Evolutionary conservation across 2,329 filamentous ascomycete species (phyloP).

Genomic region (Colletotrichum phormii): DNA sequence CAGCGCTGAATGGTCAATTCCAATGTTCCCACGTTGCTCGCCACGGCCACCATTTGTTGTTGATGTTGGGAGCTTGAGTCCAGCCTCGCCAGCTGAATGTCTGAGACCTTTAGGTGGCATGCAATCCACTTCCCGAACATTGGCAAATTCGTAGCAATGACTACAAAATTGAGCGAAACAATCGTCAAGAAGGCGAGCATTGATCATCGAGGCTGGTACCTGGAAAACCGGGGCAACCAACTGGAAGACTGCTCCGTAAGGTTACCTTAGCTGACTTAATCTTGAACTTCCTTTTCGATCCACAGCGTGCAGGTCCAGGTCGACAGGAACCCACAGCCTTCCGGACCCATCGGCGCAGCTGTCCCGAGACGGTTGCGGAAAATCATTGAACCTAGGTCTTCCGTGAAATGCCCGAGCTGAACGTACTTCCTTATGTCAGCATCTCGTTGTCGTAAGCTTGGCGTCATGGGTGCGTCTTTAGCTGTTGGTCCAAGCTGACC

Average conservation of each 20-base stretch:
- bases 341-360: background rate
- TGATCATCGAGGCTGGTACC: background rate
- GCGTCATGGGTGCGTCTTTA: constrained; percentile 26
- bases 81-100: background rate
- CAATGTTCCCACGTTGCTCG: background rate
- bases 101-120: background rate
- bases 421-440: background rate
- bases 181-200: background rate
- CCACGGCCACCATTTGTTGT: too few relatives aligned
- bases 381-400: background rate
- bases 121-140: background rate
- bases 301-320: background rate
- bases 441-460: constrained; percentile 2
- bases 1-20: constrained; percentile 16
- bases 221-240: background rate
- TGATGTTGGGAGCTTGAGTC: background rate
- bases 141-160: background rate
- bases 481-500: constrained; percentile 1
- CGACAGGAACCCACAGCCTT: too few relatives aligned
- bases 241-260: background rate
- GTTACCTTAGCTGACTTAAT: background rate
- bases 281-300: background rate
- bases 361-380: background rate
- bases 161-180: background rate
- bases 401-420: background rate